Conservation (phyloP, 1,284 basidiomycete species). For the Ceratobasidium sp. region DNA sequence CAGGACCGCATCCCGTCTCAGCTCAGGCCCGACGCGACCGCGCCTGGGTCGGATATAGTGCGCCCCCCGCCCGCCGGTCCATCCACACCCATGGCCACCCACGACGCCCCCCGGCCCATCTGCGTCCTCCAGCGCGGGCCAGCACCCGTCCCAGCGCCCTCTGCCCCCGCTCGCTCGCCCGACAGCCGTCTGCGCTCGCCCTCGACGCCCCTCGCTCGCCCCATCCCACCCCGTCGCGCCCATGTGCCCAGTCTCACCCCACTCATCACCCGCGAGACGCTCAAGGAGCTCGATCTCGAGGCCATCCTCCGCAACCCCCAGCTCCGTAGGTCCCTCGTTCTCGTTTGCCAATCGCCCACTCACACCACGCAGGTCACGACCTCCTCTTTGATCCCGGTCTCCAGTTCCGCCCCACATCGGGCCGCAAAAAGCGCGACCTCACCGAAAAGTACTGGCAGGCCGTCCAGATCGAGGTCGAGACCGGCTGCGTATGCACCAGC, state of each 20-base stretch:
- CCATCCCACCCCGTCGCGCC: slow-evolving; percentile 17
- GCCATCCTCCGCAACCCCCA: slow-evolving; percentile 89
- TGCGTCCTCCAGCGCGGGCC: not conserved
- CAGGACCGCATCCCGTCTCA: slow-evolving; percentile 5
- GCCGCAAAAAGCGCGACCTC: slow-evolving; percentile 74
- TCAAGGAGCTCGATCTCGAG: slow-evolving; percentile 85
- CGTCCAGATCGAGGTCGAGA: slow-evolving; percentile 77
- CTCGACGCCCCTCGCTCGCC: slow-evolving; percentile 23
- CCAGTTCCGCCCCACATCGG: slow-evolving; percentile 74
- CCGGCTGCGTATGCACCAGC: slow-evolving; percentile 84
- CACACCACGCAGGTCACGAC: slow-evolving; percentile 70
- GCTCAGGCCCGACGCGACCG: slow-evolving; percentile 35
- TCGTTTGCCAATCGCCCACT: slow-evolving; percentile 46
- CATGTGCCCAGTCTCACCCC: slow-evolving; percentile 67
- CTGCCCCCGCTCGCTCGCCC: not conserved
- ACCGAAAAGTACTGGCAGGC: slow-evolving; percentile 88
- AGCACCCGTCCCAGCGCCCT: not conserved
- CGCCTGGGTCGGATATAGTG: slow-evolving; percentile 14
- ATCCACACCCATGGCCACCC: slow-evolving; percentile 4
- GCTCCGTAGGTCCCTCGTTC: slow-evolving; percentile 64
- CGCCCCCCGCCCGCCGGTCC: not conserved
- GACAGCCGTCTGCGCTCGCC: slow-evolving; percentile 30
- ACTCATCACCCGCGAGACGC: slow-evolving; percentile 81
- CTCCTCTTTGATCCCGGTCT: slow-evolving; percentile 84
- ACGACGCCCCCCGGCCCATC: slow-evolving; percentile 13